Evolutionary conservation across 2,329 filamentous ascomycete genomes (phyloP).

Genomic region (Chrysosporium keratinophilum): DNA sequence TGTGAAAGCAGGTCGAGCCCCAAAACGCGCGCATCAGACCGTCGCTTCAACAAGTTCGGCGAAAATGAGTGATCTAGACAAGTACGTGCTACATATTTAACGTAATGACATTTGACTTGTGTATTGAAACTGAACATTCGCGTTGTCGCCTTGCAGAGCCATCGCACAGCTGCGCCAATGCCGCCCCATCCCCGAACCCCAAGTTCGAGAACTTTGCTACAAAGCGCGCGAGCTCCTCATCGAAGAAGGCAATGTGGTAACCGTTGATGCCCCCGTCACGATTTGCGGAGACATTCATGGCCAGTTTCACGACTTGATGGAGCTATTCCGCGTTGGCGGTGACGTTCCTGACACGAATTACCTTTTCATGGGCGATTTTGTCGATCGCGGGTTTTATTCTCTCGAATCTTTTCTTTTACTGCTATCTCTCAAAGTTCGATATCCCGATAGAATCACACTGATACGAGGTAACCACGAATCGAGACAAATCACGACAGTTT

Average conservation of each 20-base stretch:
- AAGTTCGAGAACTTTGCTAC: constrained; percentile 93
- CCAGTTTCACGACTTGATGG: constrained; percentile 97
- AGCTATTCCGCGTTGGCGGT: constrained; percentile 97
- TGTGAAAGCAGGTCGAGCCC: not conserved
- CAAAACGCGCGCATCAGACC: not conserved
- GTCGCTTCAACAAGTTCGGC: not conserved
- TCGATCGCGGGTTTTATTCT: constrained; percentile 95
- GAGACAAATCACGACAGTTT: constrained; percentile 93
- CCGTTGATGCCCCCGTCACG: constrained; percentile 91
- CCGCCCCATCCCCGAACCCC: constrained; percentile 85
- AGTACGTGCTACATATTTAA: constrained; percentile 43
- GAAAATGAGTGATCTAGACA: constrained; percentile 84
- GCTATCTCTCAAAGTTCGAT: constrained; percentile 92
- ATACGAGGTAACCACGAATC: constrained; percentile 98
- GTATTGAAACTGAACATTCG: not conserved
- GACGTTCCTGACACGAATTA: constrained; percentile 98
- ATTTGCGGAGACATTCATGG: constrained; percentile 98
- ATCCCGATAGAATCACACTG: constrained; percentile 87
- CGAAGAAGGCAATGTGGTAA: constrained; percentile 99
- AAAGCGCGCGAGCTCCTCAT: constrained; percentile 98
- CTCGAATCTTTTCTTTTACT: constrained; percentile 97
- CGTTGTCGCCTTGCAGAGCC: constrained; percentile 48
- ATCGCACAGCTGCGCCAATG: constrained; percentile 93
- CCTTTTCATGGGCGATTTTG: constrained; percentile 93
- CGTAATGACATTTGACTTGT: not conserved